Evolutionary conservation across 305 asterid species (phyloP).

Genomic region (Ilex paraguariensis): DNA sequence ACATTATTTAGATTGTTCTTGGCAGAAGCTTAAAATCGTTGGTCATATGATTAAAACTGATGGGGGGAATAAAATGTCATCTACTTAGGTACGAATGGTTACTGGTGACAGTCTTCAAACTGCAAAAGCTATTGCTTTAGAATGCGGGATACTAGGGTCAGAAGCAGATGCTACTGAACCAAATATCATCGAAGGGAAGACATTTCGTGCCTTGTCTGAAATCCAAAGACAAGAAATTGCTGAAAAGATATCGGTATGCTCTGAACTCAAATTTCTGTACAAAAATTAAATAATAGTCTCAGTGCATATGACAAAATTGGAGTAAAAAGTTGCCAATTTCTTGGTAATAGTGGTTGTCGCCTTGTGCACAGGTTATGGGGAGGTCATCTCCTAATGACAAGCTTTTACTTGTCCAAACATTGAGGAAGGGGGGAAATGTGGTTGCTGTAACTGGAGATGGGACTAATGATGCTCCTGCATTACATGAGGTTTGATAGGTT

Average conservation of each 20-base stretch:
- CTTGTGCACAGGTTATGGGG: conserved; percentile 79
- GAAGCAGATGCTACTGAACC: conserved; percentile 75
- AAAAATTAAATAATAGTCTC: too few species aligned
- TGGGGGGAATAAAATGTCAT: background rate
- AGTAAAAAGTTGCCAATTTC: too few species aligned
- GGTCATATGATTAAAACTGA: background rate
- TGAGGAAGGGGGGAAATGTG: conserved; percentile 86
- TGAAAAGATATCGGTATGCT: conserved; percentile 84
- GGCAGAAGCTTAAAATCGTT: too few species aligned
- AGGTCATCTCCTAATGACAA: conserved; percentile 97
- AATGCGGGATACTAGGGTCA: conserved; percentile 85
- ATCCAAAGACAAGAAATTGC: conserved; percentile 65
- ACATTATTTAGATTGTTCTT: too few species aligned
- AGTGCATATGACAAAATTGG: too few species aligned
- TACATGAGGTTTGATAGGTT: conserved; percentile 66
- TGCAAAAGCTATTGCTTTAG: conserved; percentile 91
- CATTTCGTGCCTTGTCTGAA: conserved; percentile 60
- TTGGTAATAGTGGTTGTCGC: background rate
- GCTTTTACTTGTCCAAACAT: conserved; percentile 89
- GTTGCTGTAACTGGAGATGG: conserved; percentile 99
- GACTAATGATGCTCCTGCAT: conserved; percentile 98
- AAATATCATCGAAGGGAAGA: conserved; percentile 87
- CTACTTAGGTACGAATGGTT: conserved; percentile 86
- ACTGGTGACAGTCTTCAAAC: conserved; percentile 96
- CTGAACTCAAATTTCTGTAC: background rate